phyloP scores from a whole-genome alignment of 2,329 filamentous ascomycete species.

The Blastomyces parvus region DNA sequence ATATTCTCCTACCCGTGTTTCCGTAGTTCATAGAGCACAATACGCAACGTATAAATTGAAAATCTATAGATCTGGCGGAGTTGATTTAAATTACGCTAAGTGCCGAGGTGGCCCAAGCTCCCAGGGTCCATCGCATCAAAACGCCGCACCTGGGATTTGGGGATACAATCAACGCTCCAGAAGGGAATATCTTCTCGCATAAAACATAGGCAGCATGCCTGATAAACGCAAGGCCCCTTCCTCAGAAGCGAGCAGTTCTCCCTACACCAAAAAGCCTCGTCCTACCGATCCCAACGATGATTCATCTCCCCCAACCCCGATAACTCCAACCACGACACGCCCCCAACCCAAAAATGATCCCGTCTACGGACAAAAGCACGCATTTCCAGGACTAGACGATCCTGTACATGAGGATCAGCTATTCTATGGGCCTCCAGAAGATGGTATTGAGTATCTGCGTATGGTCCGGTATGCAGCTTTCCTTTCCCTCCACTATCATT shows the following conservation, averaged over 20 bases:
- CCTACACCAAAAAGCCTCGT: constrained; percentile 3
- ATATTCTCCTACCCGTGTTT: neutral
- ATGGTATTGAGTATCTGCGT: constrained; percentile 60
- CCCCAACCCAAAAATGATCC: constrained; percentile 45
- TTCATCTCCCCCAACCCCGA: constrained; percentile 12
- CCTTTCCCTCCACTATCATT: constrained; percentile 15
- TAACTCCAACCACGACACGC: constrained; percentile 16
- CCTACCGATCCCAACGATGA: neutral
- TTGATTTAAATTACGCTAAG: neutral
- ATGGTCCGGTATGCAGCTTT: constrained; percentile 53
- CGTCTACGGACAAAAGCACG: constrained; percentile 61
- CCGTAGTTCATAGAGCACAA: too few relatives aligned
- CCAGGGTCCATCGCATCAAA: neutral
- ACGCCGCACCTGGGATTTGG: neutral
- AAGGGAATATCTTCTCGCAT: neutral
- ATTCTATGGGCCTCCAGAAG: constrained; percentile 57
- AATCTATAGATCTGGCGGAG: neutral
- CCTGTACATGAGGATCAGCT: constrained; percentile 44
- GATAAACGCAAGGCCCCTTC: constrained; percentile 7
- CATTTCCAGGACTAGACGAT: constrained; percentile 55
- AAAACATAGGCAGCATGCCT: constrained; percentile 1
- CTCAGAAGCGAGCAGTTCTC: neutral
- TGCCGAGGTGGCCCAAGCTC: constrained; percentile 8
- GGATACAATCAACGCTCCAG: neutral
- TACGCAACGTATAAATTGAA: too few relatives aligned